A percentile compares a stretch with the other conserved stretches of the same genome.
These are phyloP conservation scores for Eucalyptus virginea DNA, from an alignment of 345 rosid genomes.

Conservation along the genomic window DNA sequence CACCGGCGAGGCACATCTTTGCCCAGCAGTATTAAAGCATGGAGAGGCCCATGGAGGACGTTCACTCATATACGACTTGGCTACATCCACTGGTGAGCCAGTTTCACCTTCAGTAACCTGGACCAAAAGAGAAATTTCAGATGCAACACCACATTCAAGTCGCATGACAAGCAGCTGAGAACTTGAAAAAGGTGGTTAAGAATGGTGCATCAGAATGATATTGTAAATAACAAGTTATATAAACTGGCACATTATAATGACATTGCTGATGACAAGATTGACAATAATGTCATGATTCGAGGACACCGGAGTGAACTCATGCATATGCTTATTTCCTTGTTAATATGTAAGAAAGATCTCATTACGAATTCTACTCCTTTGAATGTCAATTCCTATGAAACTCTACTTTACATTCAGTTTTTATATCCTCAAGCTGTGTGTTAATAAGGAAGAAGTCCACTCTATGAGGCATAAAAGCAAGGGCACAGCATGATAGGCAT, in stretches of 20 bases:
- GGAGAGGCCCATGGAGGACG: conserved; percentile 80
- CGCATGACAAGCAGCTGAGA: neutral
- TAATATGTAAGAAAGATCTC: neutral
- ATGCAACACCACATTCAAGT: neutral
- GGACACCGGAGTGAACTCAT: neutral
- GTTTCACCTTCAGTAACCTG: conserved; percentile 48
- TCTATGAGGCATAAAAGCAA: neutral
- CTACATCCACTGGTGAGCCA: conserved; percentile 75
- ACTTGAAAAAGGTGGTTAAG: neutral
- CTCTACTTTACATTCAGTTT: neutral
- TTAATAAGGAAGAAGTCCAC: neutral
- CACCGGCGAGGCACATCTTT: conserved; percentile 25
- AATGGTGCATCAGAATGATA: neutral
- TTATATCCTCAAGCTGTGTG: neutral
- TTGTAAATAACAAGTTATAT: neutral
- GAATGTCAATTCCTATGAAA: neutral
- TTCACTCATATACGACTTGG: conserved; percentile 69
- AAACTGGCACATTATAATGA: neutral
- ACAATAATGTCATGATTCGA: neutral
- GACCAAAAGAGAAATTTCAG: neutral
- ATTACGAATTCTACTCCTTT: neutral
- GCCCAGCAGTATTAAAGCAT: conserved; percentile 14
- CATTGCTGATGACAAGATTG: neutral
- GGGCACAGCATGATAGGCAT: neutral
- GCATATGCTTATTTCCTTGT: neutral